These are phyloP conservation scores for Xylaria intraflava DNA, from an alignment of 495 filamentous ascomycete genomes.

Conservation along the genomic window DNA sequence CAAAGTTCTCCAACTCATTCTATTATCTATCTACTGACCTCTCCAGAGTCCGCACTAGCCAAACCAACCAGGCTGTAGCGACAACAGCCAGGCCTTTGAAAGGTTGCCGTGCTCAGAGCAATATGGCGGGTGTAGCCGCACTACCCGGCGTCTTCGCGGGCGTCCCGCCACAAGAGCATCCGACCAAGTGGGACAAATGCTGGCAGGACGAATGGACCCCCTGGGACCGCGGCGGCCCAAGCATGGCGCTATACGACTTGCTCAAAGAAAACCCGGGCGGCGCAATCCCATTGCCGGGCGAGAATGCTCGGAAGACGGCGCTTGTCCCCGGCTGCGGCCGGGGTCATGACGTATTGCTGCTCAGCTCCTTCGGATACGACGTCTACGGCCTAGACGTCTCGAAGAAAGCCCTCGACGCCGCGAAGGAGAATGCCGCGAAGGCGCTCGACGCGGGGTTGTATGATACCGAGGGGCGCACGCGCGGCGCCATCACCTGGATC, in stretches of 20 bases:
- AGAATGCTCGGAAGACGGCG: constrained; percentile 39
- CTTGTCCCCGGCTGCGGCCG: constrained; percentile 69
- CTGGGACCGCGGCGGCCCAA: constrained; percentile 62
- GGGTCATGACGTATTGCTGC: constrained; percentile 66
- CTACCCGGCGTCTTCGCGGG: constrained; percentile 19
- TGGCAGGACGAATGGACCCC: constrained; percentile 61
- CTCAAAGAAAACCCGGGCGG: constrained; percentile 38
- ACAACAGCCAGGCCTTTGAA: no score
- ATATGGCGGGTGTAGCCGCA: neutral
- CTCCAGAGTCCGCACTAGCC: no score
- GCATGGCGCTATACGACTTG: constrained; percentile 59
- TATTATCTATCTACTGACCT: no score
- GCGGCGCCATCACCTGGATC: constrained; percentile 54
- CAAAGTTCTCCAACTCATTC: no score
- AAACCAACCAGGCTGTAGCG: no score
- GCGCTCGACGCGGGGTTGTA: constrained; percentile 33
- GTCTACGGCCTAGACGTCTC: constrained; percentile 67
- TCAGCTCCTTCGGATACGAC: constrained; percentile 66
- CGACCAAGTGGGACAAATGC: constrained; percentile 50
- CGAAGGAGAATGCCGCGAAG: constrained; percentile 40
- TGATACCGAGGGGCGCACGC: constrained; percentile 39
- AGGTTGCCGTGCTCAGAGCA: no score
- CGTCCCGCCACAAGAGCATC: constrained; percentile 25
- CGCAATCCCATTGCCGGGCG: constrained; percentile 40
- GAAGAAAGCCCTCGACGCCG: constrained; percentile 47